Evolutionary conservation across 768 basidiomycete species (phyloP), one percentile per base, ranked within the genome.

Genomic region (Lactarius hatsudake): DNA sequence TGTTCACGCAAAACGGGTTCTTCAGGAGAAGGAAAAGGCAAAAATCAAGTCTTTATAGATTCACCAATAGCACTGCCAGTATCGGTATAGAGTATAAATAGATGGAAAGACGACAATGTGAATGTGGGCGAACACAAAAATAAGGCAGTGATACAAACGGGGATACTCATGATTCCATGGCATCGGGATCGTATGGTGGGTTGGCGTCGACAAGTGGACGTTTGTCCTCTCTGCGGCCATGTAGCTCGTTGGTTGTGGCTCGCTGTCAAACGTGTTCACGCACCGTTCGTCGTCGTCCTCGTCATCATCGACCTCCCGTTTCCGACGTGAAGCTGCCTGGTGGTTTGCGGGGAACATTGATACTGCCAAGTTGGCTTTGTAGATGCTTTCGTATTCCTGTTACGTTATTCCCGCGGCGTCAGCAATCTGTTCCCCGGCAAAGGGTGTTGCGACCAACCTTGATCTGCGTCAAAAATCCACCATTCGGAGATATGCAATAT

Each of bases 351-450:
- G 87, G 72, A 84, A 89, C 3, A 80, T 77, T 5, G 86, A 85
- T 38, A 93, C 82, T 0, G 91, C 90, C 28, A 85, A 80, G 63
- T 80, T 85, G 10, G 94, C 94, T 72, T 85, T 87, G 75, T 95
- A 93, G 74, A 96, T 96, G 5, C 93, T 91, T 76, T 96, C 93
- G 71, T 95, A 96, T 80, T 95, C 94, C 93, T 95, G 72, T 42
- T 34, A 20, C 12, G 48, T 67, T 34, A 48, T 60, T 36, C 53
- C 45, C 28, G 20, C 26, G 51, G 8, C 8, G 38, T 71, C 51
- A 64, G 64, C n/a, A 43, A 18, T 57, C 36, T 28, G 12, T 28
- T 28, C 10, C 3, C n/a, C 13, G 1, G 10, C 9, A 28, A 53
- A 26, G 32, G 36, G 28, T 9, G 56, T 40, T n/a, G 34, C 36